phyloP scores from a whole-genome alignment of 106 monocot genomes.

The Triglochin maritima region DNA sequence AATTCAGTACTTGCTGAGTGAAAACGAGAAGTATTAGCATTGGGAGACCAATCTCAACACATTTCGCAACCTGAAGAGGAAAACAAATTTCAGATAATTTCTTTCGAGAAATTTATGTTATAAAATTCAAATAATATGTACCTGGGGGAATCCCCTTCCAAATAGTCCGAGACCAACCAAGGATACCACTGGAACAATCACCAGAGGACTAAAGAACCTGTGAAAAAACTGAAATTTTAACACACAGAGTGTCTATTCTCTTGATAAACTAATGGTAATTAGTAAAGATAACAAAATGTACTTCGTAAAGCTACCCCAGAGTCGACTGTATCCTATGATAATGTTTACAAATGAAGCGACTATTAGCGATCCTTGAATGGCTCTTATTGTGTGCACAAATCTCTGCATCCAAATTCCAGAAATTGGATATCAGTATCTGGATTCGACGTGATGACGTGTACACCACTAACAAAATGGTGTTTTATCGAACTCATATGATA shows the following conservation, averaged over 20 bases:
- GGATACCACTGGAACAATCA: conserved; percentile 61
- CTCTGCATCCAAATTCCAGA: conserved; percentile 35
- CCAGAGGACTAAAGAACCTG: conserved; percentile 69
- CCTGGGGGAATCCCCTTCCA: conserved; percentile 82
- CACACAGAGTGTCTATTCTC: too few species aligned
- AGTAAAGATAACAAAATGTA: conserved; percentile 8
- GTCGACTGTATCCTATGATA: conserved; percentile 55
- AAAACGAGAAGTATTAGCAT: conserved; percentile 65
- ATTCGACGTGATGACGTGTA: too few species aligned
- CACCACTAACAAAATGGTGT: too few species aligned
- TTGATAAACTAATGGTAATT: neutral
- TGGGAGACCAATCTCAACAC: conserved; percentile 92
- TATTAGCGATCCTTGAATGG: conserved; percentile 83
- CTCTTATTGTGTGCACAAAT: conserved; percentile 75
- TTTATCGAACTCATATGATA: too few species aligned
- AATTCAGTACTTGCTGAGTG: conserved; percentile 39
- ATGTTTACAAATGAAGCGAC: conserved; percentile 64
- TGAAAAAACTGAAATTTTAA: conserved; percentile 5
- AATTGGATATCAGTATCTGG: neutral
- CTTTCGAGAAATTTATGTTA: neutral
- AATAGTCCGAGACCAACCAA: conserved; percentile 81
- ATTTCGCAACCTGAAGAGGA: conserved; percentile 58
- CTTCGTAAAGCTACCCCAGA: conserved; percentile 52
- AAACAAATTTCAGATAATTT: conserved; percentile 4
- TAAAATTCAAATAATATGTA: conserved; percentile 14